These are phyloP conservation scores for Sphaceloma murrayae DNA, from an alignment of 2,329 filamentous ascomycete species.

Conservation along the genomic window DNA sequence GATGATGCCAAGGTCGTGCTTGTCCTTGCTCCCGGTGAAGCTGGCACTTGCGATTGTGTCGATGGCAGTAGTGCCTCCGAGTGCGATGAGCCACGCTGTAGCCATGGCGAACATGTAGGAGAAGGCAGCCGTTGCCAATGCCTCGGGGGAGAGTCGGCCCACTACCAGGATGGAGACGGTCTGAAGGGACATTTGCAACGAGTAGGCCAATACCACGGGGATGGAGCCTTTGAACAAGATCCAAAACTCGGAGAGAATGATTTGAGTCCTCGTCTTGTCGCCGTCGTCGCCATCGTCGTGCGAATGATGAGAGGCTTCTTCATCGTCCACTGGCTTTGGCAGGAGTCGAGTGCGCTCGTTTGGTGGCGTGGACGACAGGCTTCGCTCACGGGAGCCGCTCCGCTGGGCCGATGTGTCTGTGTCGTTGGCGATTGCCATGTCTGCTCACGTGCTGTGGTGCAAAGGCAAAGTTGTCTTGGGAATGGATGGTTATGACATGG, in stretches of 20 bases:
- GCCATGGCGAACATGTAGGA: constrained; percentile 93
- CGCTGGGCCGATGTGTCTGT: too few species aligned
- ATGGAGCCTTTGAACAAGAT: constrained; percentile 59
- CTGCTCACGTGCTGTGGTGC: too few species aligned
- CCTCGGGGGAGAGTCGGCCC: constrained; percentile 67
- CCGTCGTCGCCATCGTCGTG: constrained; percentile 32
- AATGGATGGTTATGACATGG: too few species aligned
- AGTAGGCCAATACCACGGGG: constrained; percentile 76
- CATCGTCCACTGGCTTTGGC: constrained; percentile 31
- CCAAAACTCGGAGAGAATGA: constrained; percentile 51
- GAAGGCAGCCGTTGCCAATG: constrained; percentile 72
- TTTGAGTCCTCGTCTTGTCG: constrained; percentile 27
- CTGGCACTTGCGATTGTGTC: constrained; percentile 76
- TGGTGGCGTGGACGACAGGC: constrained; percentile 22
- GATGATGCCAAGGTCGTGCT: constrained; percentile 66
- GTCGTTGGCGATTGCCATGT: too few species aligned
- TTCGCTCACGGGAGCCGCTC: background rate
- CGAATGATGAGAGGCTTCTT: constrained; percentile 26
- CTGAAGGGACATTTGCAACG: constrained; percentile 75
- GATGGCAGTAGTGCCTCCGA: constrained; percentile 76
- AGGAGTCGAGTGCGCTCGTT: constrained; percentile 38
- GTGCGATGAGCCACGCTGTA: constrained; percentile 74
- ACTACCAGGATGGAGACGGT: constrained; percentile 74
- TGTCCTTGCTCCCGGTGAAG: constrained; percentile 72
- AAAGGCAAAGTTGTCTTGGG: too few species aligned